These are phyloP conservation scores for Kodamaea fungicola DNA, from an alignment of 1,139 yeast genomes.

Conservation along the genomic window DNA sequence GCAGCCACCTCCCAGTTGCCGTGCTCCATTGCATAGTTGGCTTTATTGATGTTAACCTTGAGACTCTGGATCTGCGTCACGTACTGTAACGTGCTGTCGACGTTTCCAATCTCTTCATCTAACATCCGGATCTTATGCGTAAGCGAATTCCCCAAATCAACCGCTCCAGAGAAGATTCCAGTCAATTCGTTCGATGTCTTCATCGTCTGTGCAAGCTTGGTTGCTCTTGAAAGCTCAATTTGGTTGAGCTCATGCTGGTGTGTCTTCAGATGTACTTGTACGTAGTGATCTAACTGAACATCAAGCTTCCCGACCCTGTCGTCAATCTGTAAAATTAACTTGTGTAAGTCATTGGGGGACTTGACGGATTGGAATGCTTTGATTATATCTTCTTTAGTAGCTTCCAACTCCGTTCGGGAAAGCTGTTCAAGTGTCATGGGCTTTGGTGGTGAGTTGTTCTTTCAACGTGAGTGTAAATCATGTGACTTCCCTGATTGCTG, in stretches of 20 bases:
- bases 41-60: conserved; percentile 62
- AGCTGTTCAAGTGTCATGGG: not conserved
- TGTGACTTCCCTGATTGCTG: too few relatives aligned
- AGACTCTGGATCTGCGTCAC: conserved; percentile 64
- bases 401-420: not conserved
- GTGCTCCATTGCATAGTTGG: conserved; percentile 63
- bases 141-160: conserved; percentile 61
- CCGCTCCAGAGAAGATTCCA: conserved; percentile 54
- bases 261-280: conserved; percentile 24
- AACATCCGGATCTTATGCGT: conserved; percentile 67
- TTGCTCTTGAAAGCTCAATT: conserved; percentile 36
- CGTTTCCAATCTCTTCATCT: conserved; percentile 69
- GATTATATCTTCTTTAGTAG: too few relatives aligned
- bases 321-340: conserved; percentile 20
- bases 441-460: not conserved
- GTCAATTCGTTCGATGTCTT: conserved; percentile 45
- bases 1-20: conserved; percentile 76
- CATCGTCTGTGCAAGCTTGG: conserved; percentile 34
- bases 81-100: conserved; percentile 60
- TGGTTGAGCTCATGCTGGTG: conserved; percentile 36
- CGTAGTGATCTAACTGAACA: conserved; percentile 24
- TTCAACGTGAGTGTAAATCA: not conserved
- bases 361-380: conserved; percentile 1
- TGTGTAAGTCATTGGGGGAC: conserved; percentile 18
- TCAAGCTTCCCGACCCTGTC: conserved; percentile 18